These are phyloP conservation scores for Globisporangium iwayamae DNA, from an alignment of 352 stramenopile species.

Conservation along the genomic window DNA sequence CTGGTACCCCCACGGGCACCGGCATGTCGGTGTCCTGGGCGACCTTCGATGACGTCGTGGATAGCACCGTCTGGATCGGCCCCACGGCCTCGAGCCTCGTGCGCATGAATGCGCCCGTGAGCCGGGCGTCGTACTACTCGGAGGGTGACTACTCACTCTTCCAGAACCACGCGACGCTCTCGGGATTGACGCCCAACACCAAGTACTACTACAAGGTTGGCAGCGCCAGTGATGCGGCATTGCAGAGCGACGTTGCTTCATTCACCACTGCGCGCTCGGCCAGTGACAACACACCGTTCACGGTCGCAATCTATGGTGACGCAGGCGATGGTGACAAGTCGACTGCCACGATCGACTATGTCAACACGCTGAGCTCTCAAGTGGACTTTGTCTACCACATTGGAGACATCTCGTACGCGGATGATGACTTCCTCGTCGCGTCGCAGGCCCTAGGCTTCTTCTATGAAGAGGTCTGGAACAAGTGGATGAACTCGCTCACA, in stretches of 20 bases:
- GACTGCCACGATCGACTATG: too few relatives aligned
- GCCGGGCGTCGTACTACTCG: slow-evolving; percentile 43
- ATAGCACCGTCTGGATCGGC: slow-evolving; percentile 50
- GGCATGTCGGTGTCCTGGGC: slow-evolving; percentile 61
- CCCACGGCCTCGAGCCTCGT: slow-evolving; percentile 22
- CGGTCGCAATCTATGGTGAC: too few relatives aligned
- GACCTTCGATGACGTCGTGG: slow-evolving; percentile 35
- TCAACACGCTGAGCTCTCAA: too few relatives aligned
- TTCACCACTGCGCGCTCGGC: too few relatives aligned
- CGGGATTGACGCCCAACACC: slow-evolving; percentile 25
- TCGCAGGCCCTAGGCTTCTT: slow-evolving; percentile 48
- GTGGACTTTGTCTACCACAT: slow-evolving; percentile 70
- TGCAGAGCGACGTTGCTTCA: slow-evolving; percentile 25
- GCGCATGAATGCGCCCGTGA: slow-evolving; percentile 22
- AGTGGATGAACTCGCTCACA: slow-evolving; percentile 70
- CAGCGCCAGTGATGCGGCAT: slow-evolving; percentile 17
- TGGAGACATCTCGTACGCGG: slow-evolving; percentile 61
- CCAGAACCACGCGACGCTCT: slow-evolving; percentile 36
- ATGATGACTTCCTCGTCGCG: slow-evolving; percentile 22
- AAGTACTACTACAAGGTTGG: slow-evolving; percentile 58
- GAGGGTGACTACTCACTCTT: slow-evolving; percentile 43
- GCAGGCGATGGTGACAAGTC: too few relatives aligned
- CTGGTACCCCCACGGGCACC: slow-evolving; percentile 38
- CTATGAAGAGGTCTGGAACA: slow-evolving; percentile 87
- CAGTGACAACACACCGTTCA: too few relatives aligned